Conservation (phyloP, 495 filamentous ascomycete genomes). For the Talaromyces thailandensis region DNA sequence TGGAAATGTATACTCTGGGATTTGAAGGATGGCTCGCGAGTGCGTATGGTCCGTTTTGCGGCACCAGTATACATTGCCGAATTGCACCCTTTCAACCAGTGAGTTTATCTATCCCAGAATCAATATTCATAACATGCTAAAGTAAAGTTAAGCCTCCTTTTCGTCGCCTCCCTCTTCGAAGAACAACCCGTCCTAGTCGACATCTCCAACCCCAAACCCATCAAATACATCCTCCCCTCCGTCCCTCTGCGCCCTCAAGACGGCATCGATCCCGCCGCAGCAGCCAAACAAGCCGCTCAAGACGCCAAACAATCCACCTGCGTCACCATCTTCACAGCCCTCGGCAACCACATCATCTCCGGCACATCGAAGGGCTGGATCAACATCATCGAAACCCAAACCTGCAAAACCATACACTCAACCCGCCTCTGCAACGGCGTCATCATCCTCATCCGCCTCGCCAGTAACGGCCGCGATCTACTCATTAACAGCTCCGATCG, state of each 20-base stretch:
- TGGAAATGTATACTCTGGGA: conserved; percentile 97
- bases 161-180: conserved; percentile 85
- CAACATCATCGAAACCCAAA: conserved; percentile 81
- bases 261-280: conserved; percentile 50
- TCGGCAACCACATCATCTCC: conserved; percentile 78
- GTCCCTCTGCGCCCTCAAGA: conserved; percentile 62
- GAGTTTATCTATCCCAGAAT: conserved; percentile 20
- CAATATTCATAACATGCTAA: too few species aligned
- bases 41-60: conserved; percentile 72
- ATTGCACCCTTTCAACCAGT: conserved; percentile 88
- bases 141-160: conserved; percentile 49
- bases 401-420: conserved; percentile 72
- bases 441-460: conserved; percentile 78
- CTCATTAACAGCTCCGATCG: conserved; percentile 87
- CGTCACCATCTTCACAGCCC: conserved; percentile 74
- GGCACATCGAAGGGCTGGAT: conserved; percentile 92
- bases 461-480: conserved; percentile 72
- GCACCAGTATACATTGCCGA: conserved; percentile 93
- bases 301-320: conserved; percentile 93
- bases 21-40: conserved; percentile 59
- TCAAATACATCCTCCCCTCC: conserved; percentile 71
- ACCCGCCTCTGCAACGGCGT: conserved; percentile 78
- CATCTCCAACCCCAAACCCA: conserved; percentile 51
- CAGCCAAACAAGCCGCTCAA: conserved; percentile 78
- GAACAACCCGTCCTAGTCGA: conserved; percentile 85